Evolutionary conservation across 1,284 basidiomycete species (phyloP), one percentile per base, ranked within the genome.

Genomic region (Tilletia walkeri): DNA sequence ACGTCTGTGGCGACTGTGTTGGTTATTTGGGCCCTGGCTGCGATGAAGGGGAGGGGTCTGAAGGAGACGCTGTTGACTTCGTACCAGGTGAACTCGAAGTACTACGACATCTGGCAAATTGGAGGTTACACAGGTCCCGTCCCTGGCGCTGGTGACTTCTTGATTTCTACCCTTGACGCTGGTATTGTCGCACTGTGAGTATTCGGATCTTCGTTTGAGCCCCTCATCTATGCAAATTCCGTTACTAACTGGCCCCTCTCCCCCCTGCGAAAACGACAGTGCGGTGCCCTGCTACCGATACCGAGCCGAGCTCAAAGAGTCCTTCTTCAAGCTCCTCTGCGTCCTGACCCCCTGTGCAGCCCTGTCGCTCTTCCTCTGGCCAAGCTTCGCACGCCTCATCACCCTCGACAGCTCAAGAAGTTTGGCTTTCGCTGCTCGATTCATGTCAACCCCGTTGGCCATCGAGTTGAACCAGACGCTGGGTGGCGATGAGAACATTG

Each of bases 211-310:
- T 7, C 18, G 47, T 53, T 53, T 53, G 50, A 53, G 12, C n/a
- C 48, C 14, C n/a, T 49, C 48, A 14, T 49, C n/a, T 2, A 30
- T 30, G 47, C 47, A 12, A n/a, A 48, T n/a, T 12, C 47, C 9
- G 41, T 45, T 7, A 45, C 41, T 45, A 14, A 45, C 41, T 45
- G 14, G 41, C 41, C 41, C 41, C 41, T 45, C 41, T 45, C 14
- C 3, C 41, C 6, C 41, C 41, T 30, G 24, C 24, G 24, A 30
- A 45, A 45, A 9, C 41, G 41, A 45, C 56, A 63, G 59, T 12
- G 78, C 76, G 1, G 75, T 80, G 1, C 78, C 78, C 3, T 78
- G 80, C 77, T 80, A 80, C 36, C 71, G 79, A 1, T 80, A 80
- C 56, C 65, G 78, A 4, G 67, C 73, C 56, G 79, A 80, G 65